These are phyloP conservation scores for Nadsonia starkeyi-henricii DNA, from an alignment of 1,139 yeast genomes.

Conservation along the genomic window DNA sequence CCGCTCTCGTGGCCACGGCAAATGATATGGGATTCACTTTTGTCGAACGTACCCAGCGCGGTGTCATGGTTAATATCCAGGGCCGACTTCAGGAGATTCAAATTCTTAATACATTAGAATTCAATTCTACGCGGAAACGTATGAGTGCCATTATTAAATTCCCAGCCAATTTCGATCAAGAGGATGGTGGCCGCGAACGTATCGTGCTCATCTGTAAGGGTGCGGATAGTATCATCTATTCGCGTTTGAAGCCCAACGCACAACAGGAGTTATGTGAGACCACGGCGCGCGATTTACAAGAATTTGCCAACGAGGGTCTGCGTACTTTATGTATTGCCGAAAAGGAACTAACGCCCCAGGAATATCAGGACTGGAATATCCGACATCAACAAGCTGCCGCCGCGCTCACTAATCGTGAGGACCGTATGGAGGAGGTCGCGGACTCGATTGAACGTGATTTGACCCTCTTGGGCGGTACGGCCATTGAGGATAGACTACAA, in stretches of 20 bases:
- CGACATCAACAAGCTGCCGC: slow-evolving; percentile 59
- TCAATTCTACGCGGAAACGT: slow-evolving; percentile 86
- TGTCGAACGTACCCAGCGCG: slow-evolving; percentile 55
- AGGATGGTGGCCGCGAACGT: slow-evolving; percentile 28
- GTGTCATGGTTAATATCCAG: slow-evolving; percentile 54
- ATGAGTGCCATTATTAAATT: slow-evolving; percentile 83
- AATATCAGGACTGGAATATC: slow-evolving; percentile 52
- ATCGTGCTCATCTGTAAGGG: slow-evolving; percentile 69
- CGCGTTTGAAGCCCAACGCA: slow-evolving; percentile 29
- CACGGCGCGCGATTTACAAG: slow-evolving; percentile 74
- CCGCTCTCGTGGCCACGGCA: slow-evolving; percentile 86
- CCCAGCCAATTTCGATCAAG: slow-evolving; percentile 29
- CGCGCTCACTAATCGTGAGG: slow-evolving; percentile 65
- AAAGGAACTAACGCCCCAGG: slow-evolving; percentile 47
- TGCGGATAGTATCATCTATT: slow-evolving; percentile 84
- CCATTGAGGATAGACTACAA: slow-evolving; percentile 88
- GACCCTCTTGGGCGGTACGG: slow-evolving; percentile 78
- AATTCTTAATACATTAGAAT: slow-evolving; percentile 59
- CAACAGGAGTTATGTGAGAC: slow-evolving; percentile 33
- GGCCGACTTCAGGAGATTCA: slow-evolving; percentile 60
- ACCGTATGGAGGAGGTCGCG: slow-evolving; percentile 55
- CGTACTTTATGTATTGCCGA: slow-evolving; percentile 89
- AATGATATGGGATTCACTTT: slow-evolving; percentile 82
- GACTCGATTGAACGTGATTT: slow-evolving; percentile 66
- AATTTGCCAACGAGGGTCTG: slow-evolving; percentile 87